Conservation (phyloP, 495 filamentous ascomycete species). For the Paragyromitra xinjiangensis region DNA sequence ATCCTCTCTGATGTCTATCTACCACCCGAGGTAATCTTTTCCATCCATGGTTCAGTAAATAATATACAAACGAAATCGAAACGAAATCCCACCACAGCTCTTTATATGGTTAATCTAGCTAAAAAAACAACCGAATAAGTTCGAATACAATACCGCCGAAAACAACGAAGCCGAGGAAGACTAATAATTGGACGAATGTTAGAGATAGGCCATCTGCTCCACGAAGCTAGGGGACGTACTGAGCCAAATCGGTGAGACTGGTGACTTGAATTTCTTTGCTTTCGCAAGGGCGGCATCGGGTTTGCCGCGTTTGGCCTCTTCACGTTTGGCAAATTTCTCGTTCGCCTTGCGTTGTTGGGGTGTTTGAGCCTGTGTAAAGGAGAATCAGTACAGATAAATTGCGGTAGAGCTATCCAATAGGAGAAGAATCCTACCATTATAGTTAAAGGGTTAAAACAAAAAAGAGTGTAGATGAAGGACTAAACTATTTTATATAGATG, state of each 20-base stretch:
- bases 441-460: conserved; percentile 9
- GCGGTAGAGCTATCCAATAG: not conserved
- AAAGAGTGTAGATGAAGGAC: conserved; percentile 21
- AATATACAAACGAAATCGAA: conserved; percentile 32
- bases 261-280: conserved; percentile 70
- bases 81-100: not conserved
- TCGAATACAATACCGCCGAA: conserved; percentile 88
- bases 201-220: not conserved
- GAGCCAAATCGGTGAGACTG: conserved; percentile 82
- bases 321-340: conserved; percentile 78
- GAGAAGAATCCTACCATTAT: conserved; percentile 52
- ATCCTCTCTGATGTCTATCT: conserved; percentile 10
- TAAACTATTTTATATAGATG: conserved; percentile 13
- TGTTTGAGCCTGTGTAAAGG: conserved; percentile 78
- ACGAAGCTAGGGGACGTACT: conserved; percentile 66
- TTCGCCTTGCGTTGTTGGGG: conserved; percentile 91
- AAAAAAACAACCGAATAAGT: conserved; percentile 77
- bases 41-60: conserved; percentile 10
- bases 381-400: not conserved
- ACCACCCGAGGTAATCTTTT: not conserved
- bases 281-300: conserved; percentile 74
- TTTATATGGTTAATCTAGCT: conserved; percentile 42
- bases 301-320: conserved; percentile 85
- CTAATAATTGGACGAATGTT: conserved; percentile 60
- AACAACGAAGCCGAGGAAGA: conserved; percentile 79